phyloP scores from a whole-genome alignment of 345 rosid genomes.

The Euphorbia lathyris region DNA sequence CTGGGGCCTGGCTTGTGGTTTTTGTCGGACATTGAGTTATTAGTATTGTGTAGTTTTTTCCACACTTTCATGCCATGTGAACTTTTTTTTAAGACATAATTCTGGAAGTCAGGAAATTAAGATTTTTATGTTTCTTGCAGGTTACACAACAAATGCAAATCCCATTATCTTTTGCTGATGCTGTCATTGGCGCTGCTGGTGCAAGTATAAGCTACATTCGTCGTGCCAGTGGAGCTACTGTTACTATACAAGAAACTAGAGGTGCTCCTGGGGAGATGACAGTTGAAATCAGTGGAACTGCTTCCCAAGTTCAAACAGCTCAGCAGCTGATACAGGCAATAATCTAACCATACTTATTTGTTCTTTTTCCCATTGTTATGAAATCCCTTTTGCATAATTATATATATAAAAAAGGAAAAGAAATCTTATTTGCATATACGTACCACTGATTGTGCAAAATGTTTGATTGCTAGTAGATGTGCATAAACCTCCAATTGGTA shows the following conservation, averaged over 20 bases:
- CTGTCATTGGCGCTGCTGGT: slow-evolving; percentile 97
- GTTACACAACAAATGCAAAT: slow-evolving; percentile 93
- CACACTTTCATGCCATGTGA: background rate
- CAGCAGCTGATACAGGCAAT: slow-evolving; percentile 90
- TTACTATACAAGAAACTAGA: slow-evolving; percentile 92
- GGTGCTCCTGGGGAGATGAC: slow-evolving; percentile 99
- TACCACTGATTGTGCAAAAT: background rate
- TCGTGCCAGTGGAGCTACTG: slow-evolving; percentile 95
- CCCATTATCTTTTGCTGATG: slow-evolving; percentile 87
- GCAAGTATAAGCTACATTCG: slow-evolving; percentile 94
- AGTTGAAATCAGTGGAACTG: slow-evolving; percentile 95
- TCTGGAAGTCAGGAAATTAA: background rate
- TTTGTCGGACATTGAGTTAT: background rate
- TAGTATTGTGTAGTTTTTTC: background rate
- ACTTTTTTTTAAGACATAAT: background rate
- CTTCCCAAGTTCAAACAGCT: slow-evolving; percentile 95
- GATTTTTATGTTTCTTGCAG: slow-evolving; percentile 38
- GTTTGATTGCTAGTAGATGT: slow-evolving; percentile 1
- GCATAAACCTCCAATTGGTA: background rate
- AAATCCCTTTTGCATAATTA: too few relatives aligned
- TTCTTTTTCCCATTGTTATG: background rate
- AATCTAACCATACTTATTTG: background rate
- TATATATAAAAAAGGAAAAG: too few relatives aligned
- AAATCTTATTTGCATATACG: background rate
- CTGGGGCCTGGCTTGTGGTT: background rate